phyloP scores from a whole-genome alignment of 495 filamentous ascomycete species.

The Glarea lozoyensis region DNA sequence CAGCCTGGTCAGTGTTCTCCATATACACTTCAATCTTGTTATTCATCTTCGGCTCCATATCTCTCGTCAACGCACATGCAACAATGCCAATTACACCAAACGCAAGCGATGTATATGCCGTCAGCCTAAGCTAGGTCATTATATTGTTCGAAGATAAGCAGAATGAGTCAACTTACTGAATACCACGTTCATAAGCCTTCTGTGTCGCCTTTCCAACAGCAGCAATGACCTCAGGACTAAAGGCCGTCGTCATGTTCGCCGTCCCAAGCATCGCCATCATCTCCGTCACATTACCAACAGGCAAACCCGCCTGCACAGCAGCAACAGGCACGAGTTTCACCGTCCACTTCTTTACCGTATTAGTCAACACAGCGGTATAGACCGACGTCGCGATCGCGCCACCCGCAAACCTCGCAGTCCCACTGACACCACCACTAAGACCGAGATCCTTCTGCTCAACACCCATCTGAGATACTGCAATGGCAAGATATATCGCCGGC shows the following conservation, averaged over 20 bases:
- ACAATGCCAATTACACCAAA: conserved; percentile 24
- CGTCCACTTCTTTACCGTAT: background rate
- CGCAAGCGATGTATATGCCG: conserved; percentile 10
- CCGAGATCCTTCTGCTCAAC: conserved; percentile 25
- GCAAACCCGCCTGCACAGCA: background rate
- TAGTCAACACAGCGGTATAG: background rate
- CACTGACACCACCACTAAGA: conserved; percentile 20
- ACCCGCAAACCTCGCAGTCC: conserved; percentile 25
- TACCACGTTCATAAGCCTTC: conserved; percentile 1
- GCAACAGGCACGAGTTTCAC: background rate
- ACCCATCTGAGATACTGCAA: conserved; percentile 25
- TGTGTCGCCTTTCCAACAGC: conserved; percentile 1
- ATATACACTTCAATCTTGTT: conserved; percentile 25
- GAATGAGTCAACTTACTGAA: background rate
- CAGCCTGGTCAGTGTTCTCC: conserved; percentile 23
- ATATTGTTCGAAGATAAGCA: background rate
- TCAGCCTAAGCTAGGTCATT: background rate
- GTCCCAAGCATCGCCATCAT: background rate
- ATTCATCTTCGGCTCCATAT: conserved; percentile 27
- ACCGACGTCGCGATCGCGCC: conserved; percentile 24
- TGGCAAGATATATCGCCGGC: conserved; percentile 22
- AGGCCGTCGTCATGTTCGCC: background rate
- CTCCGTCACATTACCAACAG: background rate
- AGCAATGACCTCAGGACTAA: background rate
- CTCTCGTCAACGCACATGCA: conserved; percentile 20